Base-by-base conservation (phyloP, 345 rosid species). In the Atalantia buxifolia region DNA sequence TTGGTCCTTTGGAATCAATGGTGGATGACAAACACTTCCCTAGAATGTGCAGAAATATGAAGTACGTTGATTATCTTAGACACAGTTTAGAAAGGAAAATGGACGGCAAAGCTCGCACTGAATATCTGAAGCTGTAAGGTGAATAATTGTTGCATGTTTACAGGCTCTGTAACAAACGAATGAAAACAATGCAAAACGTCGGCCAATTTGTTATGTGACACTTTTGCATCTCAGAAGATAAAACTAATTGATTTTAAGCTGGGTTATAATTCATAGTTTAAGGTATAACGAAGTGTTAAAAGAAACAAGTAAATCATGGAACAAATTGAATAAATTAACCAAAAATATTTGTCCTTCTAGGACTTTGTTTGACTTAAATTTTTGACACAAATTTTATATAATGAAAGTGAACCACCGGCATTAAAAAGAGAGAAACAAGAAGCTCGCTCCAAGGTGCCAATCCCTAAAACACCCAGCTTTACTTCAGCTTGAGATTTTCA, bases 1-100 rank as follows among this genome's bases (percentile, higher is more conserved):
- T 83, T 2, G 61, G 82, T 66, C 85, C 80, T 2, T 38, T 76
- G 25, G 74, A 69, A 42, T 70, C 80, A 56, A 48, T 66, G 70
- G 64, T 25, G 14, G 76, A 66, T n/a, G 14, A 31, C 24, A 16
- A 36, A n/a, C 13, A 14, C 25, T 55, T 10, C 8, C 69, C 74
- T 1, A 18, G 5, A 35, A 56, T 55, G 45, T 78, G 70, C 65
- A 78, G 30, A 66, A 70, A 57, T 16, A 70, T 75, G 10, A 70
- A 25, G 77, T 35, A 55, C 2, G 33, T 70, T 5, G 70, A 82
- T 19, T 70, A 70, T 36, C 28, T 75, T 60, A 69, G 38, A 38
- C 33, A 65, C 66, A 3, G n/a, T 14, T 50, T 75, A 6, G 25
- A 27, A 6, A 57, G 75, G 67, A 78, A 70, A 64, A 71, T 42